phyloP scores from a whole-genome alignment of 73 alveolate species.

The Paramecium biaurelia region DNA sequence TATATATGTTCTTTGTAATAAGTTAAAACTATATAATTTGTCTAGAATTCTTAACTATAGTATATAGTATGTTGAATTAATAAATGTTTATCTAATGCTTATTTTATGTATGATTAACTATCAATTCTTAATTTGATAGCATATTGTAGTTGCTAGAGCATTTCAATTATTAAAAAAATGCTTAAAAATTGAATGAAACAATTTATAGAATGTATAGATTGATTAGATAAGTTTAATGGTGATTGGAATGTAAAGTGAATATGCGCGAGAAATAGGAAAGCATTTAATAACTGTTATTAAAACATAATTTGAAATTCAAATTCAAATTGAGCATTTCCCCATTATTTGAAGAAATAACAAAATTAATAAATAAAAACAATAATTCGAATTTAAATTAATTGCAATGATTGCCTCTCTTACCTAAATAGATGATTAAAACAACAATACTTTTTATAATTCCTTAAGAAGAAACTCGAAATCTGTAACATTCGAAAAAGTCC shows the following conservation, averaged over 20 bases:
- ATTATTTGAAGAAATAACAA: background rate
- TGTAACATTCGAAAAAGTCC: background rate
- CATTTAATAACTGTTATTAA: constrained; percentile 17
- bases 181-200: background rate
- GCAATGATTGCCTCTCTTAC: constrained; percentile 26
- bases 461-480: constrained; percentile 23
- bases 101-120: background rate
- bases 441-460: background rate
- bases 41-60: background rate
- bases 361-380: background rate
- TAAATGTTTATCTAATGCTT: background rate
- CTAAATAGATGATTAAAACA: background rate
- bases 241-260: background rate
- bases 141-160: background rate
- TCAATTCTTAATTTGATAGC: background rate
- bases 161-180: background rate
- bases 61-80: background rate
- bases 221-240: background rate
- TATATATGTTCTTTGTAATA: background rate
- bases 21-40: background rate
- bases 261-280: constrained; percentile 15
- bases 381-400: constrained; percentile 20
- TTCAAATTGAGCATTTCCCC: constrained; percentile 31
- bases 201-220: background rate
- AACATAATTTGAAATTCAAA: constrained; percentile 30